These are phyloP conservation scores for Rubia peregrina DNA, from an alignment of 305 asterid species.

Conservation along the genomic window DNA sequence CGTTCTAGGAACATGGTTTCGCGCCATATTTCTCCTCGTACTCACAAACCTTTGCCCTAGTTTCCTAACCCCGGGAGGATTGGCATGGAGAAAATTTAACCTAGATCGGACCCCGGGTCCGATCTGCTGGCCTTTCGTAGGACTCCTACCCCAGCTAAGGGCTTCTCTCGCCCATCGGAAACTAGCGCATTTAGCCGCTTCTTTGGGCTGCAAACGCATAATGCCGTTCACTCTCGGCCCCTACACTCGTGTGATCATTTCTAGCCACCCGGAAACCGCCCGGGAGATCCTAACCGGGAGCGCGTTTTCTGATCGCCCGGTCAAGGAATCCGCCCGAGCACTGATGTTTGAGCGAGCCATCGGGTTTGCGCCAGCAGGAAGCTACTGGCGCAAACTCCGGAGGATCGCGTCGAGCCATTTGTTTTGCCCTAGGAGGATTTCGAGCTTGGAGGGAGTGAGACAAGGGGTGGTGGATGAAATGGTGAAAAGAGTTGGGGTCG, in stretches of 20 bases:
- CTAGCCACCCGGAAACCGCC: slow-evolving; percentile 57
- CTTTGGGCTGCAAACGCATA: slow-evolving; percentile 32
- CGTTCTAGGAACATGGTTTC: slow-evolving; percentile 20
- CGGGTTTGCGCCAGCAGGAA: slow-evolving; percentile 52
- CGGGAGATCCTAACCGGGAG: slow-evolving; percentile 41
- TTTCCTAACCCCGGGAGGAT: slow-evolving; percentile 34
- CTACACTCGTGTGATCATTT: slow-evolving; percentile 34
- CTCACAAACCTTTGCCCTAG: slow-evolving; percentile 19
- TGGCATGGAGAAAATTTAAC: slow-evolving; percentile 43
- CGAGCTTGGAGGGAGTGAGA: slow-evolving; percentile 34
- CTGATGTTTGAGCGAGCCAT: slow-evolving; percentile 60
- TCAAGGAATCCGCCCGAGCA: slow-evolving; percentile 45
- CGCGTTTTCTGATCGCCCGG: slow-evolving; percentile 47
- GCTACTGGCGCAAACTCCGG: slow-evolving; percentile 45
- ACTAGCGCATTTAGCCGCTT: slow-evolving; percentile 34
- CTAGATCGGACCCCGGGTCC: slow-evolving; percentile 33
- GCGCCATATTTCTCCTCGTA: slow-evolving; percentile 18
- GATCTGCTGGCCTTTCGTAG: slow-evolving; percentile 36
- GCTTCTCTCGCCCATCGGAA: slow-evolving; percentile 46
- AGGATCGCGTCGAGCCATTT: slow-evolving; percentile 42
- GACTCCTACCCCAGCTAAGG: slow-evolving; percentile 47
- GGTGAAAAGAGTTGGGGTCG: slow-evolving; percentile 24
- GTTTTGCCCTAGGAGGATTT: slow-evolving; percentile 53
- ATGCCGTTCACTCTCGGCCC: slow-evolving; percentile 50
- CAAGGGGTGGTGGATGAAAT: slow-evolving; percentile 27